phyloP scores from a whole-genome alignment of 441 rosid species.

The Arabidopsis hybrid region DNA sequence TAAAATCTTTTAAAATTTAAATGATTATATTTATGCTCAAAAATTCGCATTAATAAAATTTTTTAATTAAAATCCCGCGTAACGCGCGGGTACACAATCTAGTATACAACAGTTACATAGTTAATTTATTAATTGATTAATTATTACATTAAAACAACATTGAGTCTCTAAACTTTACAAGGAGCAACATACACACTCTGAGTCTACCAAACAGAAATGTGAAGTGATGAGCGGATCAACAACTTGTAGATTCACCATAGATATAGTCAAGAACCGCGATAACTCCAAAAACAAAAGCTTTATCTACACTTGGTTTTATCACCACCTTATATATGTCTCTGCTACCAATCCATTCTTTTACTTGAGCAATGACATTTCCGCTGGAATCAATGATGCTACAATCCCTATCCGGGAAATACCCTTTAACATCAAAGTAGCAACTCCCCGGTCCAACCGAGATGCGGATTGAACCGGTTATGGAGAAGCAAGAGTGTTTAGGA shows the following conservation, averaged over 20 bases:
- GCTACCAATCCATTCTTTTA: constrained; percentile 54
- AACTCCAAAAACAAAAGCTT: constrained; percentile 79
- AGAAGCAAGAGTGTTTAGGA: constrained; percentile 55
- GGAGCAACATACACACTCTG: not conserved
- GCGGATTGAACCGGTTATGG: constrained; percentile 38
- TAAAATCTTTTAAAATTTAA: too few species aligned
- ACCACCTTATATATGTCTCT: constrained; percentile 73
- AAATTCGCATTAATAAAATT: too few species aligned
- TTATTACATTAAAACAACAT: not conserved
- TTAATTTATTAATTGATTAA: not conserved
- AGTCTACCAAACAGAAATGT: not conserved
- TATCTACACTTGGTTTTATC: constrained; percentile 66
- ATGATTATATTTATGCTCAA: too few species aligned
- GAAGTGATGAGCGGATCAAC: constrained; percentile 37
- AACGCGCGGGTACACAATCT: too few species aligned
- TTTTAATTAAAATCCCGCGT: too few species aligned
- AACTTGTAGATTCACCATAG: constrained; percentile 78
- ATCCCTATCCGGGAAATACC: constrained; percentile 70
- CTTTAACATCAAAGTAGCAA: constrained; percentile 58
- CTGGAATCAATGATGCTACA: constrained; percentile 61
- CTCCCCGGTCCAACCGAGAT: constrained; percentile 32
- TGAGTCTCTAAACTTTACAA: not conserved
- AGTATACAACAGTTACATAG: not conserved
- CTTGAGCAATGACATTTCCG: constrained; percentile 66
- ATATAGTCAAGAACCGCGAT: constrained; percentile 80